phyloP scores from a whole-genome alignment of 164 flowering plant species.

The Sextonia rubra region DNA sequence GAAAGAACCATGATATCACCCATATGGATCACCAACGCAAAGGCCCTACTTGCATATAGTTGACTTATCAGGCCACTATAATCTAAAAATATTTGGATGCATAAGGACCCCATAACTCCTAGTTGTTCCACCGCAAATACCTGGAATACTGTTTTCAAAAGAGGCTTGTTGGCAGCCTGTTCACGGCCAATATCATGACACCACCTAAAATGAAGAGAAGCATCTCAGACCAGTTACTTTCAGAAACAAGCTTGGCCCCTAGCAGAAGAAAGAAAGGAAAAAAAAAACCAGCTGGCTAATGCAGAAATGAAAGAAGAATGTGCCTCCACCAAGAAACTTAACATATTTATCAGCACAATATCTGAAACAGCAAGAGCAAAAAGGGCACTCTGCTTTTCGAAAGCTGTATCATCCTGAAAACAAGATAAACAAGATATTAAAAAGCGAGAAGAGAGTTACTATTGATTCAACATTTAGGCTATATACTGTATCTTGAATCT shows the following conservation, averaged over 20 bases:
- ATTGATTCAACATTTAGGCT: no score
- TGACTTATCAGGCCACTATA: background rate
- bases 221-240: background rate
- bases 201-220: slow-evolving; percentile 57
- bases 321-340: slow-evolving; percentile 31
- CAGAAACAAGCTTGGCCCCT: background rate
- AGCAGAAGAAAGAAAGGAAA: background rate
- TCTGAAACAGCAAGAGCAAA: slow-evolving; percentile 99
- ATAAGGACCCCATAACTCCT: background rate
- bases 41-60: background rate
- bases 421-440: background rate
- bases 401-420: slow-evolving; percentile 92
- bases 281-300: background rate
- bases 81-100: background rate
- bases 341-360: slow-evolving; percentile 96
- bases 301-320: no score
- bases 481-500: no score
- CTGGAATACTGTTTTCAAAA: slow-evolving; percentile 91
- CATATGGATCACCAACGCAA: background rate
- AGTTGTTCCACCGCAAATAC: slow-evolving; percentile 23
- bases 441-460: no score
- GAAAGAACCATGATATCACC: background rate
- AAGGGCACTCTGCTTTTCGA: slow-evolving; percentile 99
- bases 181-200: slow-evolving; percentile 99
- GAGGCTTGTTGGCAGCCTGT: slow-evolving; percentile 99